phyloP scores from a whole-genome alignment of 176 grass and related monocot species.

The Chrysopogon serrulatus region DNA sequence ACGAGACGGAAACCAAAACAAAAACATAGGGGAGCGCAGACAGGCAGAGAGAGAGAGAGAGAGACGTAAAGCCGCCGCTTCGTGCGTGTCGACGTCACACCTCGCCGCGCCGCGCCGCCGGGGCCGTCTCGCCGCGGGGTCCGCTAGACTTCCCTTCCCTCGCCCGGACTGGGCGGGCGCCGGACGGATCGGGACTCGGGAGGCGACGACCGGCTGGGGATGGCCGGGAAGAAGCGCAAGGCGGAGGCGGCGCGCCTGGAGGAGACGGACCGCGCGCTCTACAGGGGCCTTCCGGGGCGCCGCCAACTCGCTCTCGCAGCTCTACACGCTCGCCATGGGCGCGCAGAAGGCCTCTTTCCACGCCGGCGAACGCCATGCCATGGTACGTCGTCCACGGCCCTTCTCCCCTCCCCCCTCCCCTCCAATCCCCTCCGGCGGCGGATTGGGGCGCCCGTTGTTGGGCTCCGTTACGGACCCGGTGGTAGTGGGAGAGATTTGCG shows the following conservation, averaged over 20 bases:
- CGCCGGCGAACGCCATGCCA: slow-evolving; percentile 68
- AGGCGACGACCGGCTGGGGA: neutral
- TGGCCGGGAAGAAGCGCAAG: slow-evolving; percentile 68
- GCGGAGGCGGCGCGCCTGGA: slow-evolving; percentile 65
- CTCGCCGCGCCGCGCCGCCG: neutral
- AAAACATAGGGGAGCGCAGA: neutral
- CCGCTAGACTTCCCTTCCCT: neutral
- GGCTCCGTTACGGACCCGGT: neutral
- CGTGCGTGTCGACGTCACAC: slow-evolving; percentile 43
- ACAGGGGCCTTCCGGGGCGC: slow-evolving; percentile 58
- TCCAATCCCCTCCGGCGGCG: neutral
- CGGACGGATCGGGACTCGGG: neutral
- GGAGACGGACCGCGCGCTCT: slow-evolving; percentile 73
- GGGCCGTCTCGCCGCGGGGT: neutral
- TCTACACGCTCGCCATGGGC: slow-evolving; percentile 68
- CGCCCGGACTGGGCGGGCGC: neutral
- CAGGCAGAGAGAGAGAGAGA: no score
- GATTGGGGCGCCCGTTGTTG: neutral
- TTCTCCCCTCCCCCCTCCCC: neutral
- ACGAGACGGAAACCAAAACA: neutral
- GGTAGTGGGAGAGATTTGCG: neutral
- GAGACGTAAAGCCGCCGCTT: slow-evolving; percentile 46
- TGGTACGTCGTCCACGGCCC: slow-evolving; percentile 28
- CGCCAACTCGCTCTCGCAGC: slow-evolving; percentile 70
- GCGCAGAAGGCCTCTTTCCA: slow-evolving; percentile 65